Conservation (phyloP, 2,329 filamentous ascomycete species). For the Chaetomium sp. region DNA sequence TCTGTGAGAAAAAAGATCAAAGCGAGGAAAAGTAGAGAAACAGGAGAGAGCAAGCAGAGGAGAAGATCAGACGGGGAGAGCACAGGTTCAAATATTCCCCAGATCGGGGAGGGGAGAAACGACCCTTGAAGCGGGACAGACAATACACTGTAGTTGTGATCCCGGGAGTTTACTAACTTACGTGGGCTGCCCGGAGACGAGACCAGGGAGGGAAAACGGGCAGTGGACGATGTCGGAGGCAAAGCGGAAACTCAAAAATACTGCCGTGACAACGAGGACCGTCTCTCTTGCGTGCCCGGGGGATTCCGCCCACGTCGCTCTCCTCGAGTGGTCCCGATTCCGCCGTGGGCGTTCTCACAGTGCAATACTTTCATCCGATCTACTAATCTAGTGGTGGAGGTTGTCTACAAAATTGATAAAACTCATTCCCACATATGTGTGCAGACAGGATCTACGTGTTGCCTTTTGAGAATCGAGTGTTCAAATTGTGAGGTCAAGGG, state of each 20-base stretch:
- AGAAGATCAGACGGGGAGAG: background rate
- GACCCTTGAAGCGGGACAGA: constrained; percentile 5
- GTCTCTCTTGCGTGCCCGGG: background rate
- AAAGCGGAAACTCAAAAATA: background rate
- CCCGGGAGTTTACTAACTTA: background rate
- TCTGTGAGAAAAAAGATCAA: background rate
- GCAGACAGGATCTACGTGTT: no score
- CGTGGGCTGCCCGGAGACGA: constrained; percentile 6
- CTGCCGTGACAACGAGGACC: background rate
- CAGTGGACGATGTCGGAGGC: constrained; percentile 10
- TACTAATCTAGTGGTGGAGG: constrained; percentile 13
- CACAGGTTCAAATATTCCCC: constrained; percentile 10
- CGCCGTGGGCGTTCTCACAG: constrained; percentile 3
- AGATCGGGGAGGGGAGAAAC: background rate
- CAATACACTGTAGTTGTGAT: background rate
- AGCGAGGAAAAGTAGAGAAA: background rate
- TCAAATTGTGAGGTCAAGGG: no score
- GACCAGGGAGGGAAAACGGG: background rate
- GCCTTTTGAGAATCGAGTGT: no score
- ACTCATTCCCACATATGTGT: no score
- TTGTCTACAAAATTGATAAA: constrained; percentile 17
- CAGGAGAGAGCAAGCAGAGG: background rate
- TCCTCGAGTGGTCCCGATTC: constrained; percentile 3
- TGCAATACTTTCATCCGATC: constrained; percentile 9
- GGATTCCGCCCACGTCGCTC: constrained; percentile 4